These are phyloP conservation scores for Paecilomyces fulvus DNA, from an alignment of 2,329 filamentous ascomycete species.

Conservation along the genomic window DNA sequence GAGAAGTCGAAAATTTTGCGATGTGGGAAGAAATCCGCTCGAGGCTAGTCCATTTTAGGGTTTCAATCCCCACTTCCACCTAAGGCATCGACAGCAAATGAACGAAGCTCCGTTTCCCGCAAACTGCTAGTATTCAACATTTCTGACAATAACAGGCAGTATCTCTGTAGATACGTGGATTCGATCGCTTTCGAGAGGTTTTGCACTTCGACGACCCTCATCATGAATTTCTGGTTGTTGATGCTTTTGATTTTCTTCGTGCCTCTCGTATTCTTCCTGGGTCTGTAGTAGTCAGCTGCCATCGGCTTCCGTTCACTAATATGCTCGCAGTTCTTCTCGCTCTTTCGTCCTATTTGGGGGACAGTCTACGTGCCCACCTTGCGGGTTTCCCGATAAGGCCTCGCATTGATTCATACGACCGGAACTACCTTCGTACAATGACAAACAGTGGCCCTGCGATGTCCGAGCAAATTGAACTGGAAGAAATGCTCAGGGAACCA, in stretches of 20 bases:
- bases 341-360: constrained; percentile 48
- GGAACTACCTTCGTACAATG: constrained; percentile 49
- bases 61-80: background rate
- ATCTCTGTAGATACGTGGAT: background rate
- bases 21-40: constrained; percentile 1
- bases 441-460: constrained; percentile 45
- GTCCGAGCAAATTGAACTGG: constrained; percentile 56
- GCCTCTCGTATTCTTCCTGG: constrained; percentile 28
- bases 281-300: constrained; percentile 15
- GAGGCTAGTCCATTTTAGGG: background rate
- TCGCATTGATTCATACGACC: constrained; percentile 42
- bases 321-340: constrained; percentile 39
- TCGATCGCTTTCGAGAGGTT: background rate
- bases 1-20: constrained; percentile 2
- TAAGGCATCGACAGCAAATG: background rate
- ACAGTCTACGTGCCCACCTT: constrained; percentile 42
- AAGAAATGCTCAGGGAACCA: constrained; percentile 47
- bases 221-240: constrained; percentile 27
- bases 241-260: constrained; percentile 29
- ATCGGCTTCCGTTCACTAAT: constrained; percentile 12
- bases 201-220: constrained; percentile 5
- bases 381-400: constrained; percentile 37
- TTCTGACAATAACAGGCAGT: background rate
- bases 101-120: background rate
- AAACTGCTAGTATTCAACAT: background rate